Evolutionary conservation across 2,329 filamentous ascomycete species (phyloP).

Genomic region (Exophiala sideris): DNA sequence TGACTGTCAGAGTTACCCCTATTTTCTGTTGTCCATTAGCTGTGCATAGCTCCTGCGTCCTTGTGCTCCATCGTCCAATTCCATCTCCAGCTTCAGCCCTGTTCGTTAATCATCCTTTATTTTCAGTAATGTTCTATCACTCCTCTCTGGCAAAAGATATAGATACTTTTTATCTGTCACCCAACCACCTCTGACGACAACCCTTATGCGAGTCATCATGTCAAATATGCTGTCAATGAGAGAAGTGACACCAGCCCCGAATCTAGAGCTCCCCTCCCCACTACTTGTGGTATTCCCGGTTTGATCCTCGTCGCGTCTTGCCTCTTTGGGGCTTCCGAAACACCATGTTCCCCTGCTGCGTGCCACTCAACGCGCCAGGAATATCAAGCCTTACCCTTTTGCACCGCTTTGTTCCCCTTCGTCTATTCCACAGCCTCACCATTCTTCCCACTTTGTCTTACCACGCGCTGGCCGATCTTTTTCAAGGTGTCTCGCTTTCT

Average conservation of each 20-base stretch:
- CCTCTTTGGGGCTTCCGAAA: slow-evolving; percentile 22
- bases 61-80: no score
- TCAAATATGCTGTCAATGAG: slow-evolving; percentile 5
- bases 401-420: not conserved
- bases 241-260: not conserved
- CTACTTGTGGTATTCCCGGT: slow-evolving; percentile 1
- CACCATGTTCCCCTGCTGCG: slow-evolving; percentile 15
- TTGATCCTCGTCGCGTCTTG: slow-evolving; percentile 12
- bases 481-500: slow-evolving; percentile 1
- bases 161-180: slow-evolving; percentile 6
- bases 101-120: no score
- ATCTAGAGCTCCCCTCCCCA: slow-evolving; percentile 1
- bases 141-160: not conserved
- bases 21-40: no score
- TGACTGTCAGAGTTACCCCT: no score
- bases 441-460: not conserved
- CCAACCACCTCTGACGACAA: slow-evolving; percentile 11
- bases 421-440: slow-evolving; percentile 1
- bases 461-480: slow-evolving; percentile 4
- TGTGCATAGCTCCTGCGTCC: no score
- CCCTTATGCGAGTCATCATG: slow-evolving; percentile 10
- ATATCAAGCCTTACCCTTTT: slow-evolving; percentile 1
- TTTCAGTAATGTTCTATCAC: no score
- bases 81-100: no score
- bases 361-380: slow-evolving; percentile 15